Evolutionary conservation across 2,329 filamentous ascomycete genomes (phyloP).

Genomic region (Verticillium nubilum): DNA sequence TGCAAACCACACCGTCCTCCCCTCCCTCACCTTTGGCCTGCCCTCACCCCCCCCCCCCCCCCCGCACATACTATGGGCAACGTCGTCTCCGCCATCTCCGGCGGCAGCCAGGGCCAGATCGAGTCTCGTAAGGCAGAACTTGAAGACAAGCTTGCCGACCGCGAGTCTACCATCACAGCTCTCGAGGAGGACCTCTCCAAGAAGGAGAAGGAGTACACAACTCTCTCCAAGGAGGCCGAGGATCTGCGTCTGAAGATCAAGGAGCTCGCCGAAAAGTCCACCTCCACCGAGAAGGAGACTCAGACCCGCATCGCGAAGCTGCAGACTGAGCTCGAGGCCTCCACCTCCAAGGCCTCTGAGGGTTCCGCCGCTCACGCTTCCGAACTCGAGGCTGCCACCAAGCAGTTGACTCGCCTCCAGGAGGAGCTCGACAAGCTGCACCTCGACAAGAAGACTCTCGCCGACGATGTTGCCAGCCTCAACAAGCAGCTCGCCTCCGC

Average conservation of each 20-base stretch:
- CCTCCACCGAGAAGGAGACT: slow-evolving; percentile 23
- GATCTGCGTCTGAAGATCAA: slow-evolving; percentile 31
- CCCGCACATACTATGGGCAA: slow-evolving; percentile 27
- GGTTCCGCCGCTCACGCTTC: slow-evolving; percentile 12
- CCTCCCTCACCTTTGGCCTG: not conserved
- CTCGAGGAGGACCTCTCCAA: slow-evolving; percentile 26
- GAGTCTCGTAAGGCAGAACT: slow-evolving; percentile 24
- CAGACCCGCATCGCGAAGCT: slow-evolving; percentile 26
- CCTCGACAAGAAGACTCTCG: slow-evolving; percentile 21
- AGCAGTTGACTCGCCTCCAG: slow-evolving; percentile 23
- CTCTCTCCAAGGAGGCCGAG: slow-evolving; percentile 28
- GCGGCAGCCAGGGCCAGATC: slow-evolving; percentile 25
- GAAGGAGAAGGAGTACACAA: slow-evolving; percentile 30
- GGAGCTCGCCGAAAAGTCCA: slow-evolving; percentile 24
- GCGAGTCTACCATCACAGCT: slow-evolving; percentile 27
- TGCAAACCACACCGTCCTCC: slow-evolving; percentile 1
- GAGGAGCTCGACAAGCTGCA: slow-evolving; percentile 18
- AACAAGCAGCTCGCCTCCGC: slow-evolving; percentile 27
- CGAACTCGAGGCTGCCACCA: slow-evolving; percentile 14
- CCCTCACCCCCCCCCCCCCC: not conserved
- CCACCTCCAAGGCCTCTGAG: slow-evolving; percentile 20
- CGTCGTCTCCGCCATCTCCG: slow-evolving; percentile 30
- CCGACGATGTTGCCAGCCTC: slow-evolving; percentile 24
- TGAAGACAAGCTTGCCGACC: slow-evolving; percentile 32
- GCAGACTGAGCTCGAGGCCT: slow-evolving; percentile 24